phyloP scores from a whole-genome alignment of 495 filamentous ascomycete species.

The Podospora fimiseda region DNA sequence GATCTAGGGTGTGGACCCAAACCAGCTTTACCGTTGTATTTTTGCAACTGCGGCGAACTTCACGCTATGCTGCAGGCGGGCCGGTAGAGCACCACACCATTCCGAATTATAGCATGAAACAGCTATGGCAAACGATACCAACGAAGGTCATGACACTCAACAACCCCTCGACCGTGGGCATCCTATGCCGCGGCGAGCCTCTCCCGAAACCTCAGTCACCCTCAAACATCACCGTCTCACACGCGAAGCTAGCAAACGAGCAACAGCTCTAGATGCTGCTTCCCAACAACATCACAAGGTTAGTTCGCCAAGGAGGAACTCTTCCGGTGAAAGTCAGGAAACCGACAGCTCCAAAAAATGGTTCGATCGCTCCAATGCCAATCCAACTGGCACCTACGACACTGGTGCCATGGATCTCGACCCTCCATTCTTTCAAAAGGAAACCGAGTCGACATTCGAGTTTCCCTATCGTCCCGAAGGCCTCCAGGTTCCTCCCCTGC shows the following conservation, averaged over 20 bases:
- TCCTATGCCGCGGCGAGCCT: conserved; percentile 32
- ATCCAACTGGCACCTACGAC: conserved; percentile 28
- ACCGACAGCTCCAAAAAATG: conserved; percentile 39
- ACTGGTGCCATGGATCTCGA: conserved; percentile 42
- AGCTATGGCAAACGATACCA: conserved; percentile 17
- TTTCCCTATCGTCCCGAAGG: conserved; percentile 18
- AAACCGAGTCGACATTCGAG: conserved; percentile 40
- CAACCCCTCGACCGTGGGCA: conserved; percentile 25
- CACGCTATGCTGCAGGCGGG: not conserved
- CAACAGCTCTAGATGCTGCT: not conserved
- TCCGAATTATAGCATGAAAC: conserved; percentile 7
- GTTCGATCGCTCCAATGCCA: conserved; percentile 43
- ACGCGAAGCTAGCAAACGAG: conserved; percentile 25
- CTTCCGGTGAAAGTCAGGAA: conserved; percentile 37
- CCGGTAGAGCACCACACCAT: not conserved
- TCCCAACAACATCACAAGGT: not conserved
- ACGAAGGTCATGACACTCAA: conserved; percentile 14
- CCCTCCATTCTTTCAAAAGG: conserved; percentile 48
- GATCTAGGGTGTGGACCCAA: not conserved
- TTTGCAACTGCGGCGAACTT: not conserved
- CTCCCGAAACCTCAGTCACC: conserved; percentile 36
- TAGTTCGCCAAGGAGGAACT: conserved; percentile 27
- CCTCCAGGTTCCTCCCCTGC: conserved; percentile 15
- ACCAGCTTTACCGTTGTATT: conserved; percentile 1
- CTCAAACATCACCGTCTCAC: conserved; percentile 35